Percentiles rank a stretch among this genome's conserved stretches.
phyloP scores from a whole-genome alignment of 2,329 filamentous ascomycete genomes.

The Beauveria varroae region DNA sequence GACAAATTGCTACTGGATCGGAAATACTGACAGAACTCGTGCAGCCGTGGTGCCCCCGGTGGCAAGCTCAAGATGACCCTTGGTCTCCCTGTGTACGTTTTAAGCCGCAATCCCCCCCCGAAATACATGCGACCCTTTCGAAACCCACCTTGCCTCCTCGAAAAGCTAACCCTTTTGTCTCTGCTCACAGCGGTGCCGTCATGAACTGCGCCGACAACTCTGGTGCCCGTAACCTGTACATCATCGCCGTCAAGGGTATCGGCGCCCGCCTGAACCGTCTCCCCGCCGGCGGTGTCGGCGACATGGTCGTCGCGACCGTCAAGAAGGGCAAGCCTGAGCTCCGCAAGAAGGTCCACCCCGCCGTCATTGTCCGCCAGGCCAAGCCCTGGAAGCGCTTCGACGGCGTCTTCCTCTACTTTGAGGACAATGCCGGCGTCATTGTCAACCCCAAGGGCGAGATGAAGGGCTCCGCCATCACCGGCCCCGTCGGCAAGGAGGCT shows the following conservation, averaged over 20 bases:
- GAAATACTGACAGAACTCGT: conserved; percentile 26
- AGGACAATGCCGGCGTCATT: conserved; percentile 99
- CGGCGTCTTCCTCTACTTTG: conserved; percentile 99
- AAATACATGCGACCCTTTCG: conserved; percentile 1
- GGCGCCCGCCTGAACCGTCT: conserved; percentile 96
- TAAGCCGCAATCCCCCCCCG: neutral
- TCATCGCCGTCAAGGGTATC: conserved; percentile 99
- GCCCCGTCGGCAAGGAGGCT: conserved; percentile 98
- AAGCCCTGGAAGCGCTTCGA: conserved; percentile 99
- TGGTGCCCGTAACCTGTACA: conserved; percentile 97
- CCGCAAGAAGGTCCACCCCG: conserved; percentile 99
- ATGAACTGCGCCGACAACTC: conserved; percentile 99
- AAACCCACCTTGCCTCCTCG: conserved; percentile 10
- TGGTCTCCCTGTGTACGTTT: conserved; percentile 97
- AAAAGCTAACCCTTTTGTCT: conserved; percentile 13
- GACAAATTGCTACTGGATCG: neutral
- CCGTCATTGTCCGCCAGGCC: conserved; percentile 96
- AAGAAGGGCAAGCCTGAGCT: conserved; percentile 99
- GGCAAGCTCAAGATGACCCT: conserved; percentile 99
- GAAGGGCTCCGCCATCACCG: conserved; percentile 99
- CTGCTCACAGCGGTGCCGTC: conserved; percentile 76
- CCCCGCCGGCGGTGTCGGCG: conserved; percentile 93
- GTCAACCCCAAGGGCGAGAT: conserved; percentile 99
- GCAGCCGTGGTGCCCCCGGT: conserved; percentile 82
- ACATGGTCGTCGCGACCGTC: conserved; percentile 99